Conservation (phyloP, 129 eudicot genomes). For the Tanacetum coccineum region DNA sequence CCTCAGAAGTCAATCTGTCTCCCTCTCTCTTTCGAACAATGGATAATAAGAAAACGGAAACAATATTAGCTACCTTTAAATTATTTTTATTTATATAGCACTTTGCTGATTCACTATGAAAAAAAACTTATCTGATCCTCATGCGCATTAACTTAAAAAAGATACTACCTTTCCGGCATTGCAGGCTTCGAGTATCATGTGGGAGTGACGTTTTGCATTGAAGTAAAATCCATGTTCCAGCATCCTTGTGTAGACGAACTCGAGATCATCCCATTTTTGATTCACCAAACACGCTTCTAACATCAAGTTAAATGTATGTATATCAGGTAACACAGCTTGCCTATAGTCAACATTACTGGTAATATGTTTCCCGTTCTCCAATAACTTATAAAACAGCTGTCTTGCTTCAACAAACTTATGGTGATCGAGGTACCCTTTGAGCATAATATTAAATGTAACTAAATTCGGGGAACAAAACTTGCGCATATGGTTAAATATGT, state of each 20-base stretch:
- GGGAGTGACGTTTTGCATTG: conserved; percentile 76
- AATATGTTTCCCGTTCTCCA: conserved; percentile 39
- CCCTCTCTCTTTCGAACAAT: background rate
- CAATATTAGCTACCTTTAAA: background rate
- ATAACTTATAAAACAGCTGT: conserved; percentile 46
- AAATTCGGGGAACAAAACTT: conserved; percentile 79
- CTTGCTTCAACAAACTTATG: conserved; percentile 70
- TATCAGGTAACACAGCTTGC: conserved; percentile 59
- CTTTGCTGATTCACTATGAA: background rate
- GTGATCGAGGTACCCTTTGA: conserved; percentile 69
- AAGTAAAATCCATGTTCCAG: conserved; percentile 65
- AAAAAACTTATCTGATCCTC: background rate
- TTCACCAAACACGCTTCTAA: conserved; percentile 55
- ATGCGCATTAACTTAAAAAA: background rate
- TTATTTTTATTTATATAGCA: background rate
- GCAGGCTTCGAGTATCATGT: conserved; percentile 56
- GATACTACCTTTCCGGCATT: conserved; percentile 72
- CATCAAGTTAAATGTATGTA: conserved; percentile 72
- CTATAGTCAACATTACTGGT: conserved; percentile 38
- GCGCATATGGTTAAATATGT: conserved; percentile 75
- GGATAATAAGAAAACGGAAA: background rate
- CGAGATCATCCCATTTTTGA: conserved; percentile 74
- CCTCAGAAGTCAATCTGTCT: conserved; percentile 1
- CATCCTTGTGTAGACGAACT: conserved; percentile 58
- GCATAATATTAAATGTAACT: conserved; percentile 78